Conservation (phyloP, 352 stramenopile species). For the Saprolegnia parasitica region DNA sequence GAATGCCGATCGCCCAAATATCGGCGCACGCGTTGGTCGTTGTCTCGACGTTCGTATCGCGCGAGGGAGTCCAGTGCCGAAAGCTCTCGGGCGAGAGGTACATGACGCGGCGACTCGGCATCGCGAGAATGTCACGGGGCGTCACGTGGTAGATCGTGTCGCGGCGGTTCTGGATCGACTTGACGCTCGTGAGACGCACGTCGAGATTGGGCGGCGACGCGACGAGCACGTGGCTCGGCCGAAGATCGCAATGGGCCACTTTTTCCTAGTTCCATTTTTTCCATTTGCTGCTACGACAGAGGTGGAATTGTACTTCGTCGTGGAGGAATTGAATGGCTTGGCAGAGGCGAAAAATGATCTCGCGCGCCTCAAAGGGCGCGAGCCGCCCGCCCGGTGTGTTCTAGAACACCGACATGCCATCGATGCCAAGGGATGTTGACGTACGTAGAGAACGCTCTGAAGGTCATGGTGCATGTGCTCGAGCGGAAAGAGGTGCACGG, state of each 20-base stretch:
- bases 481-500: not conserved
- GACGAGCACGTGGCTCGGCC: constrained; percentile 19
- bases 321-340: constrained; percentile 15
- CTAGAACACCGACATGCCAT: constrained; percentile 7
- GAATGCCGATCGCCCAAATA: constrained; percentile 22
- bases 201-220: not conserved
- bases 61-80: not conserved
- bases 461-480: constrained; percentile 19
- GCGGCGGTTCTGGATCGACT: constrained; percentile 18
- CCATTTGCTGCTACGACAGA: not conserved
- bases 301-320: constrained; percentile 12
- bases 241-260: constrained; percentile 24
- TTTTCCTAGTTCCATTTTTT: not conserved
- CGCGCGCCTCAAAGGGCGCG: not conserved
- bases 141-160: constrained; percentile 5
- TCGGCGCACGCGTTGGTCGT: constrained; percentile 11
- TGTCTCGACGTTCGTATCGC: not conserved
- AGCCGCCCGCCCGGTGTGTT: not conserved
- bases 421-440: not conserved
- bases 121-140: constrained; percentile 1
- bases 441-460: constrained; percentile 17
- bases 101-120: not conserved
- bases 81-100: constrained; percentile 19
- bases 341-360: constrained; percentile 2
- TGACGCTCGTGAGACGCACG: constrained; percentile 14